Evolutionary conservation across 129 eudicot genomes (phyloP).

Genomic region (Flaveria trinervia): DNA sequence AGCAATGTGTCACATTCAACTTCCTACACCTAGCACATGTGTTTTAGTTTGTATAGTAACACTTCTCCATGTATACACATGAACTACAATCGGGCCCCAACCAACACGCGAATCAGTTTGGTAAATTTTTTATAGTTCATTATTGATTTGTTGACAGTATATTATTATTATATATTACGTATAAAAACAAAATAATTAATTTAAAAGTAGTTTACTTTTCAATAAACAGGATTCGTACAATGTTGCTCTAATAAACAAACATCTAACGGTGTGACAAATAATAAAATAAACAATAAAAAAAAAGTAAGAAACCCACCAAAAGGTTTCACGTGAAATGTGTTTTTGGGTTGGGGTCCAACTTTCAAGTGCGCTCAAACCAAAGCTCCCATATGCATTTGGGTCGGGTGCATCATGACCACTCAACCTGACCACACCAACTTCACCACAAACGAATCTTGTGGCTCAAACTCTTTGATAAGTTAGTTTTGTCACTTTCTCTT

Average conservation of each 20-base stretch:
- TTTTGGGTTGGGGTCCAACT: neutral
- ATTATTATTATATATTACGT: too few species aligned
- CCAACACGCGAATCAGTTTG: neutral
- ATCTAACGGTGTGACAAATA: neutral
- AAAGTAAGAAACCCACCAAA: neutral
- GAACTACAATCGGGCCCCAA: neutral
- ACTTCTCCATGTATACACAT: too few species aligned
- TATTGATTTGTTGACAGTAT: neutral
- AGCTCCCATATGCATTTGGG: neutral
- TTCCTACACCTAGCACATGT: too few species aligned
- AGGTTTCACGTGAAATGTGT: slow-evolving; percentile 24
- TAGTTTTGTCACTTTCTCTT: slow-evolving; percentile 9
- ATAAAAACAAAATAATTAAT: too few species aligned
- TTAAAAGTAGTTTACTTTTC: neutral
- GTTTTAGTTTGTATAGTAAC: too few species aligned
- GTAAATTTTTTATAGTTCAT: neutral
- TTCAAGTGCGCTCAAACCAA: neutral
- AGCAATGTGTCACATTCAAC: too few species aligned
- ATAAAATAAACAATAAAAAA: neutral
- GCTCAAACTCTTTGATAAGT: slow-evolving; percentile 14
- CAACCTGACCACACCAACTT: slow-evolving; percentile 1
- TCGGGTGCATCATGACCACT: slow-evolving; percentile 22
- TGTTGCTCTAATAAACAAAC: neutral
- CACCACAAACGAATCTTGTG: slow-evolving; percentile 32
- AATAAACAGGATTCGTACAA: neutral